These are phyloP conservation scores for Zymoseptoria passerinii DNA, from an alignment of 2,329 filamentous ascomycete genomes.

Conservation along the genomic window DNA sequence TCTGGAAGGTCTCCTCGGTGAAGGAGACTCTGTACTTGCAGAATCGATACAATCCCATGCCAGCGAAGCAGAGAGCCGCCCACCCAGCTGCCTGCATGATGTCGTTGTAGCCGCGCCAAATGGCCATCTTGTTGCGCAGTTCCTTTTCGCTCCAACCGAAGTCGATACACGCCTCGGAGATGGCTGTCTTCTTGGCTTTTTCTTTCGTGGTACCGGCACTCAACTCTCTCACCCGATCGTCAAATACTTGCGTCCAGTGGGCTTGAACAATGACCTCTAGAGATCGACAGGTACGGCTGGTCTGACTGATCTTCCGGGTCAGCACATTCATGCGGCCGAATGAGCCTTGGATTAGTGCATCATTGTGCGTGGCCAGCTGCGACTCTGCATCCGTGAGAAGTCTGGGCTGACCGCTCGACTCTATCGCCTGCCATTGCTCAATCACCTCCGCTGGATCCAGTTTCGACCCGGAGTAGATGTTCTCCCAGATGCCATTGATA, in stretches of 20 bases:
- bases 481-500: constrained; percentile 44
- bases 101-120: constrained; percentile 53
- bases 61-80: constrained; percentile 49
- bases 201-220: constrained; percentile 25
- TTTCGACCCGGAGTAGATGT: constrained; percentile 37
- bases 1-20: constrained; percentile 42
- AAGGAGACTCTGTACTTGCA: constrained; percentile 53
- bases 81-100: constrained; percentile 51
- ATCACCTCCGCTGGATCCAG: constrained; percentile 34
- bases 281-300: constrained; percentile 47
- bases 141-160: constrained; percentile 53
- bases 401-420: constrained; percentile 22
- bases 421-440: constrained; percentile 28
- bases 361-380: constrained; percentile 13
- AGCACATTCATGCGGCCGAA: constrained; percentile 39
- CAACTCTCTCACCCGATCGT: constrained; percentile 40
- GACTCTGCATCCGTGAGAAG: constrained; percentile 18
- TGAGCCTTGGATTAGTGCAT: constrained; percentile 17
- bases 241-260: constrained; percentile 49
- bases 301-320: constrained; percentile 39
- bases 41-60: constrained; percentile 51
- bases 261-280: constrained; percentile 53
- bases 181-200: constrained; percentile 44
- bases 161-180: constrained; percentile 46
- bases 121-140: constrained; percentile 44